Base-by-base conservation (phyloP, 345 rosid species). In the Erodium maritimum region DNA sequence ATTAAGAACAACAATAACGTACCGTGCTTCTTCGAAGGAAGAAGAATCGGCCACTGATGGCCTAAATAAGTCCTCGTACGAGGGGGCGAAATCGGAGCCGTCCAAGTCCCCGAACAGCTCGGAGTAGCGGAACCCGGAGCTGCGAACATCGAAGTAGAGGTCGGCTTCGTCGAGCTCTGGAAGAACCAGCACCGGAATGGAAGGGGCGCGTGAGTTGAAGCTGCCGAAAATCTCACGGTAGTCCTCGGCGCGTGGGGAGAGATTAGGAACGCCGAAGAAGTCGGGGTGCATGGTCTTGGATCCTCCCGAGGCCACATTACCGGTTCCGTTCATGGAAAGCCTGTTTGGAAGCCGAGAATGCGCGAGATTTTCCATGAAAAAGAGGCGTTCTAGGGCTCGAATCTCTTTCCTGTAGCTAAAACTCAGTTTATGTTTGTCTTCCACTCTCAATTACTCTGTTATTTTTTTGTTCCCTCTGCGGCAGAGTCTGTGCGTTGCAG, bases 101-200 rank as follows among this genome's bases (percentile, higher is more conserved):
- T 67, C 63, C 37, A 66, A 72, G 21, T 84, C 90, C 11, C 91
- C 96, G 25, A 91, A 91, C 59, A 91, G 87, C 60, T 91, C 96
- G 10, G 60, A 54, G 63, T 91, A 88, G 69, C 88, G 79, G 10
- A n/a, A n/a, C 60, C 88, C 96, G 10, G 60, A 54, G 63, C 88
- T 86, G 69, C 88, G 79, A 8, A 73, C 84, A 65, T 88, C 97
- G 50, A 85, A 80, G 71, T 63, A 80, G 10, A 65, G 77, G 54
- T 77, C 87, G 21, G 65, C 75, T 0, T 58, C 74, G 19, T 73
- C 83, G 0, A 70, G 75, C 37, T 67, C 23, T 0, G 95, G 95
- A 65, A 91, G 96, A 84, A 86, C 90, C 52, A 91, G 86, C 58
- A 91, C 87, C 14, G 96, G 97, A 67, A 91, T 81, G 61, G 95